Evolutionary conservation across 257 asterid genomes (phyloP).

Genomic region (Solanum sejunctum): DNA sequence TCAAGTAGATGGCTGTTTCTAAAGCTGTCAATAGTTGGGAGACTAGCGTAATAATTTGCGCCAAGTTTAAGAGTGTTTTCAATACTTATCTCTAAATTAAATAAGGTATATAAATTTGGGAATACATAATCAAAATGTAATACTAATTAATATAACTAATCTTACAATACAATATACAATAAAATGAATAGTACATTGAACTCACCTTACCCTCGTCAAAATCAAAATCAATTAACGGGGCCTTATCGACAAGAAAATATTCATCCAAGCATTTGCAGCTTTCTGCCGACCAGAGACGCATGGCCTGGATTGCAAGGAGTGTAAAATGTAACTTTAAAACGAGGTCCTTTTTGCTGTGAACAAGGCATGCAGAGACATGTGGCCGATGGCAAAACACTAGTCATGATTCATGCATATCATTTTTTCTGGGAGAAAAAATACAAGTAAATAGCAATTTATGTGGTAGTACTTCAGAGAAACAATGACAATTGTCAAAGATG

Average conservation of each 20-base stretch:
- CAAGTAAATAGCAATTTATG: neutral
- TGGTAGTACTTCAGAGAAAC: neutral
- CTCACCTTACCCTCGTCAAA: constrained; percentile 92
- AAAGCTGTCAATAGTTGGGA: too few relatives aligned
- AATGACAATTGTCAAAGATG: neutral
- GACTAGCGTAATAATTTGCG: too few relatives aligned
- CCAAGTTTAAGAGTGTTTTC: too few relatives aligned
- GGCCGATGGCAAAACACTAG: neutral
- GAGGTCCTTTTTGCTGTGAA: neutral
- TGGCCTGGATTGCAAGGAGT: constrained; percentile 36
- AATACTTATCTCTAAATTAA: neutral
- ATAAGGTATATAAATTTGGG: neutral
- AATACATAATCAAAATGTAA: neutral
- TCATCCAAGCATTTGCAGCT: constrained; percentile 74
- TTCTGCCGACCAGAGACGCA: constrained; percentile 99
- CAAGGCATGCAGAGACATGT: neutral
- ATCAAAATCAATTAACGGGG: constrained; percentile 85
- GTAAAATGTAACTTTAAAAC: neutral
- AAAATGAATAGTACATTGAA: neutral
- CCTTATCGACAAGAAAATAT: constrained; percentile 59
- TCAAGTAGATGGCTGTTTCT: too few relatives aligned
- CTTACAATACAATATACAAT: neutral
- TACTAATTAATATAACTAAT: neutral
- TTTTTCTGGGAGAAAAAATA: neutral
- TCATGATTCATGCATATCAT: neutral